Base-by-base conservation (phyloP, 1,284 basidiomycete genomes). In the Malassezia cuniculi region DNA sequence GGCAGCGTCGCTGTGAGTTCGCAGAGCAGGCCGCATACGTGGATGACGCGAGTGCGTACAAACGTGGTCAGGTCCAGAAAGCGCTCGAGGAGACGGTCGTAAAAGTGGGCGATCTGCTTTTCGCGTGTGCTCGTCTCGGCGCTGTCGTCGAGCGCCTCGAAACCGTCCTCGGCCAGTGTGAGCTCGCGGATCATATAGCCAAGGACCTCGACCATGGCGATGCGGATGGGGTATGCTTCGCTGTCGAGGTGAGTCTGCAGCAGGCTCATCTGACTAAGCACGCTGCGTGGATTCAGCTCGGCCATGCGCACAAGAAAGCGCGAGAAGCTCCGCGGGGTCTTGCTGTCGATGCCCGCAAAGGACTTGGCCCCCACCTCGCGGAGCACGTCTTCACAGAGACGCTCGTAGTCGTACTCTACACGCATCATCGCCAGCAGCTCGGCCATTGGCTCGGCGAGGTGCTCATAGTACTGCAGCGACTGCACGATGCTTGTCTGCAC, bases 151-250 rank as follows among this genome's bases (percentile, higher is more conserved):
- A 53, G 46, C 8, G 38, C 31, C 5, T 49, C 48, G 17, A 16
- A 42, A 6, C 39, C 36, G 20, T 60, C 59, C 18, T 57, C 54
- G 29, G 57, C 53, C 24, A 49, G 35, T 14, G 49, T 47, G 3
- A 65, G 47, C 27, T 87, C 57, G 29, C 51, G 51, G 50, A 68
- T 65, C 27, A 68, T 48, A 10, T 63, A 44, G 16, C 62, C 65
- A 16, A 68, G 60, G 5, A 60, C 56, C 36, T 68, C 66, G 35
- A 68, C 42, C 34, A 68, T 48, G 8, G 65, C 57, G 28, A 61
- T 84, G 25, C 93, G 82, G 79, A 97, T 90, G 0, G 86, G 85
- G 60, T 95, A 93, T 0, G 85, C 81, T 82, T 97, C 90, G 21
- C 83, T 86, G 61, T 97, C 90, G 22, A 94, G 72, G 60, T 94